Base-by-base conservation (phyloP, 306 rosid species). In the Prunus davidiana region DNA sequence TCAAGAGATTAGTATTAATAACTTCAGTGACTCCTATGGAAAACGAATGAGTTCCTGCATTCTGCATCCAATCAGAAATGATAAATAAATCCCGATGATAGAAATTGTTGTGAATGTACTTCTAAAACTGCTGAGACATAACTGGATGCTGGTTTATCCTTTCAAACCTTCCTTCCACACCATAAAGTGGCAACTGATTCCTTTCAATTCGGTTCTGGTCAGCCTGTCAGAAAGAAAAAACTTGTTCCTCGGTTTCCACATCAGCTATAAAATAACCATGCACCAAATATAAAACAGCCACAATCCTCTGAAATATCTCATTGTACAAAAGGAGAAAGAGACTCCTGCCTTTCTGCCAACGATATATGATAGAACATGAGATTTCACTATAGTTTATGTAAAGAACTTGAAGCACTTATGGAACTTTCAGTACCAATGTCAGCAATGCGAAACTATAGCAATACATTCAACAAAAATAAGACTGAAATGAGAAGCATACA, bases 101-200 rank as follows among this genome's bases (percentile, higher is more conserved):
- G 51, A 79, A 16, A 69, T 47, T 22, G 28, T 54, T 28, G 32
- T 72, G 52, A 73, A 79, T 78, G 73, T 30, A 78, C 87, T 65
- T 62, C 54, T 55, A 71, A 56, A 64, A 80, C 60, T 74, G 22
- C 47, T 80, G 75, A 64, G 54, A 76, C 95, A 77, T 92, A 87
- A 92, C 98, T 90, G 97, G 97, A 82, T 95, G 97, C 75, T 95
- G 90, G 80, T 95, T 95, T 87, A 95, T 92, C 86, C 98, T 92
- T 82, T 92, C 92, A 79, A 90, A 90, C 85, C 91, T 89, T 82
- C 97, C 93, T 77, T 90, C 93, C 84, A 95, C 93, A 51, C 90
- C 93, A 82, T 85, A 95, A 25, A 90, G 84, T 60, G 97, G 92
- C 82, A 87, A 67, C 78, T 95, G 98, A 32, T 83, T 87, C 90